phyloP scores from a whole-genome alignment of 2,329 filamentous ascomycete species.

The Hymenoscyphus albidus region DNA sequence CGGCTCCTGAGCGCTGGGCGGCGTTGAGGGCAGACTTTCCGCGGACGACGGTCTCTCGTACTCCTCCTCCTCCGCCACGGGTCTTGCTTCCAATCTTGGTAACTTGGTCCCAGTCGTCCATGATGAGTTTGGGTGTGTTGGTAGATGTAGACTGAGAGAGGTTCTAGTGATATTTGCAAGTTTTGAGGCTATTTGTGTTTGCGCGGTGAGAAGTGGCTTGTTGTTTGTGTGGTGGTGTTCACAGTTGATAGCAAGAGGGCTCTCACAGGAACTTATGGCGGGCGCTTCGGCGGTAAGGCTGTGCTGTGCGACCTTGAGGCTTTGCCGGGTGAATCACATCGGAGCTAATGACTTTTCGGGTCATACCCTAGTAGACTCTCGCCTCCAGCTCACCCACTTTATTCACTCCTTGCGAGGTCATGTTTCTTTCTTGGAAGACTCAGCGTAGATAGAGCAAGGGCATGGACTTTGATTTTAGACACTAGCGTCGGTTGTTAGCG shows the following conservation, averaged over 20 bases:
- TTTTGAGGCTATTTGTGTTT: neutral
- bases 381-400: conserved; percentile 1
- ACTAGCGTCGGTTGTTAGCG: neutral
- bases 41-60: conserved; percentile 84
- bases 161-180: neutral
- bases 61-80: conserved; percentile 63
- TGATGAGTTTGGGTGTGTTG: neutral
- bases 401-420: neutral
- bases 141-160: neutral
- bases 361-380: conserved; percentile 15
- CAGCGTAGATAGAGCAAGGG: neutral
- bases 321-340: conserved; percentile 24
- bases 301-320: conserved; percentile 10
- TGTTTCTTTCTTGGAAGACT: neutral
- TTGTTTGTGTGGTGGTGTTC: conserved; percentile 7
- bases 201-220: conserved; percentile 1
- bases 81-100: conserved; percentile 93
- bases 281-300: conserved; percentile 12
- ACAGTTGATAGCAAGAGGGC: conserved; percentile 16
- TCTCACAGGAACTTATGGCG: neutral
- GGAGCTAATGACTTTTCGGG: conserved; percentile 15
- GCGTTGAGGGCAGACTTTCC: conserved; percentile 83
- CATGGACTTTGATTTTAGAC: neutral
- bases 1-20: conserved; percentile 72
- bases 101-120: conserved; percentile 75